Evolutionary conservation across 345 rosid species (phyloP).

Genomic region (Salix suchowensis): DNA sequence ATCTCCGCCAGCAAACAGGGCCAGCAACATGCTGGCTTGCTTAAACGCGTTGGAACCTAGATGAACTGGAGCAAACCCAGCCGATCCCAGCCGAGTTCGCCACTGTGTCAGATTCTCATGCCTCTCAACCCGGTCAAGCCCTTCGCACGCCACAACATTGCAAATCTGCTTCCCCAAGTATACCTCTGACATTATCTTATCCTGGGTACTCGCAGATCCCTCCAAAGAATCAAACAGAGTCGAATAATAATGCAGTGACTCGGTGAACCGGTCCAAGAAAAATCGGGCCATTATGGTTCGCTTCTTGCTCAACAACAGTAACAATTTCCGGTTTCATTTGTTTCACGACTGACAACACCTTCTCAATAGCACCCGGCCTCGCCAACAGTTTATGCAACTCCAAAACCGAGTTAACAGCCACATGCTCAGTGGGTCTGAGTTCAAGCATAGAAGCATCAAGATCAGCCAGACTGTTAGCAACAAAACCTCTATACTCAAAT

Average conservation of each 20-base stretch:
- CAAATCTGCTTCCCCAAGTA: constrained; percentile 84
- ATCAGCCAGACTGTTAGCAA: constrained; percentile 71
- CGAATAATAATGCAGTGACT: constrained; percentile 77
- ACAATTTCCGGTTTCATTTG: constrained; percentile 65
- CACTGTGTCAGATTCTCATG: constrained; percentile 72
- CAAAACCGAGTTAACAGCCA: constrained; percentile 79
- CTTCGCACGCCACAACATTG: constrained; percentile 78
- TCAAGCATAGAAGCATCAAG: constrained; percentile 70
- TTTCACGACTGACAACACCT: constrained; percentile 53
- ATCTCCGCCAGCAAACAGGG: constrained; percentile 63
- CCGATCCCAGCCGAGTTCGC: constrained; percentile 48
- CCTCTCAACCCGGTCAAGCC: constrained; percentile 65
- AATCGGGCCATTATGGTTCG: constrained; percentile 67
- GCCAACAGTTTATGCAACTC: constrained; percentile 68
- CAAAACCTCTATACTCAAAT: constrained; percentile 76
- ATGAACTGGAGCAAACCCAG: constrained; percentile 67
- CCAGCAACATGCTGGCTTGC: constrained; percentile 79
- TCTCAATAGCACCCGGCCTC: constrained; percentile 58
- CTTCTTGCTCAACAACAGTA: constrained; percentile 82
- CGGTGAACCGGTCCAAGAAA: constrained; percentile 83
- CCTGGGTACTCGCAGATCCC: constrained; percentile 45
- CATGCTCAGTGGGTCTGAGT: constrained; percentile 54
- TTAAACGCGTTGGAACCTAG: constrained; percentile 77
- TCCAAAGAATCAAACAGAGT: constrained; percentile 80
- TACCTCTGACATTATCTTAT: constrained; percentile 69